Evolutionary conservation across 2,329 filamentous ascomycete species (phyloP), one percentile per base, ranked within the genome.

Genomic region (Exophiala viscosa): DNA sequence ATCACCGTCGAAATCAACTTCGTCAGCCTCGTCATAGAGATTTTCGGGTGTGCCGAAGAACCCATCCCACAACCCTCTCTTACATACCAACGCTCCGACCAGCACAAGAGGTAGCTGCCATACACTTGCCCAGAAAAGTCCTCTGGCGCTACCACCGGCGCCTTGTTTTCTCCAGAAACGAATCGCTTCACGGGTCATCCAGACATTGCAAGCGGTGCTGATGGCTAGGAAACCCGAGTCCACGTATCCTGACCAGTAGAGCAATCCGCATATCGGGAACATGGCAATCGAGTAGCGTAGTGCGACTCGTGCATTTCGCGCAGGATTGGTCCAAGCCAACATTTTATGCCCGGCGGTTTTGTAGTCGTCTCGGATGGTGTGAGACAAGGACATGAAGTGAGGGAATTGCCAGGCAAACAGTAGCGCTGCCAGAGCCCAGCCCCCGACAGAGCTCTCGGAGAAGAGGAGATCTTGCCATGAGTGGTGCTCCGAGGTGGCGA

Each of bases 391-490:
- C 79, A 96, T 97, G 75, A 99, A 99, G 72, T 99, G 93, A 2
- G 93, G 90, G 66, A 99, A 97, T 67, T 99, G 92, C 93, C 93
- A 99, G 10, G 90, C 87, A 61, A 96, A 95, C 4, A 99, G 76
- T 5, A 97, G 73, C 0, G 80, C 83, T 1, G 89, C 92, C 11
- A 96, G 76, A 1, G 97, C 74, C 93, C 93, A 99, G 3, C 92
- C 93, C 4, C 93, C 93, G 9, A 84, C 73, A 20, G 76, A 79
- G 69, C 83, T 65, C 68, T 85, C 67, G 64, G 88, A 85, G 51
- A 95, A 81, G 0, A 95, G 75, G 35, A 95, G 79, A 66, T 93
- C 89, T 44, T 80, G 78, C 85, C 87, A 93, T 9, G 83, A 85
- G 28, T 87, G 86, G 60, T 85, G 83, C 17, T 80, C 82, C 1